These are phyloP conservation scores for Plasmodium berghei DNA, from an alignment of 169 alveolate genomes.

Conservation along the genomic window DNA sequence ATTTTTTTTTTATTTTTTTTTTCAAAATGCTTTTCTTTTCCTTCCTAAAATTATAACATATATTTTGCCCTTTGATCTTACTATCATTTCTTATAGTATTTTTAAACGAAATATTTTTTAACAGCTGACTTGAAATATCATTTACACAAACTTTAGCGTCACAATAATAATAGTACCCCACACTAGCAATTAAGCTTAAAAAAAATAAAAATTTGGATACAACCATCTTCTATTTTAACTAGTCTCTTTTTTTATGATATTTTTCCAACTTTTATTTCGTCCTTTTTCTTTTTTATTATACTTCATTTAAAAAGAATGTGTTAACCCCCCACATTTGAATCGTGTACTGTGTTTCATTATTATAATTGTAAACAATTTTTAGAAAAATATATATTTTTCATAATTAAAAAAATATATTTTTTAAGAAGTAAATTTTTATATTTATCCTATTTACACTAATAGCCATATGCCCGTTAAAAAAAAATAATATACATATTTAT, in stretches of 20 bases:
- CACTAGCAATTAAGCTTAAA: not conserved
- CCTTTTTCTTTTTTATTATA: too few relatives aligned
- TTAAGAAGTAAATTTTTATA: too few relatives aligned
- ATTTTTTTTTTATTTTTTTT: constrained; percentile 48
- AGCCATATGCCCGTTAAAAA: too few relatives aligned
- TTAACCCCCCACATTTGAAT: too few relatives aligned
- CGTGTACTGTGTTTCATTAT: too few relatives aligned
- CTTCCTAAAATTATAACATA: constrained; percentile 13
- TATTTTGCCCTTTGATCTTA: constrained; percentile 6
- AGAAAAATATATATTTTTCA: too few relatives aligned
- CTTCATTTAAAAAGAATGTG: too few relatives aligned
- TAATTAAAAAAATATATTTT: too few relatives aligned
- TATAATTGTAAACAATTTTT: too few relatives aligned
- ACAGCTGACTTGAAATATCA: not conserved
- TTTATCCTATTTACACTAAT: too few relatives aligned
- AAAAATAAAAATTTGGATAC: not conserved
- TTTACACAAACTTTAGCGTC: not conserved
- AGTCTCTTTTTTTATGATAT: not conserved
- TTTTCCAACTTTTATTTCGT: too few relatives aligned
- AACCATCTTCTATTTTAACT: not conserved
- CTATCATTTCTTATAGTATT: not conserved
- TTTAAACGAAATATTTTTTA: not conserved
- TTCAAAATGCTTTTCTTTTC: constrained; percentile 43
- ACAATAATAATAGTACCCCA: not conserved
- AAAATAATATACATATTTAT: too few relatives aligned